Evolutionary conservation across 257 asterid genomes (phyloP).

Genomic region (Solanum etuberosum): DNA sequence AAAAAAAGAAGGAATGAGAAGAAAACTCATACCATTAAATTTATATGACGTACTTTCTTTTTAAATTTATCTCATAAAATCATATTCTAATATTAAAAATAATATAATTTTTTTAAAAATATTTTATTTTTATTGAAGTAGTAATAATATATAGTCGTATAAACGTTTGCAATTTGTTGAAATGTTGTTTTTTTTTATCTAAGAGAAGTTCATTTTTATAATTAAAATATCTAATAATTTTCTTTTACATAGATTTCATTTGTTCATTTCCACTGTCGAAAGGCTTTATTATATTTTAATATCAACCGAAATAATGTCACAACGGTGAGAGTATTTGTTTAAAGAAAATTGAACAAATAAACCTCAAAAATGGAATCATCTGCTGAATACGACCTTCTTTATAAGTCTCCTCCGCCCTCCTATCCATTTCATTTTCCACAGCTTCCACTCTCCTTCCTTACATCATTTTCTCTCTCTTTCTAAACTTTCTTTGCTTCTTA

Average conservation of each 20-base stretch:
- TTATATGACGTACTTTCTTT: neutral
- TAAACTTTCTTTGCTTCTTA: neutral
- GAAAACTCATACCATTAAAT: neutral
- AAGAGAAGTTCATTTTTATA: too few species aligned
- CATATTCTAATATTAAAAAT: neutral
- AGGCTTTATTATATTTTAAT: neutral
- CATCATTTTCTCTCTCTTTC: neutral
- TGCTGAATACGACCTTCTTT: conserved; percentile 4
- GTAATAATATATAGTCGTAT: too few species aligned
- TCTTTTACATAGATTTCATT: too few species aligned
- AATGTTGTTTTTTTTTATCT: too few species aligned
- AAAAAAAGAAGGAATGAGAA: neutral
- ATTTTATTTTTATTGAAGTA: neutral
- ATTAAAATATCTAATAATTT: too few species aligned
- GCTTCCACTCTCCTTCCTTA: neutral
- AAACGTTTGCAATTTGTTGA: neutral
- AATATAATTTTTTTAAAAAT: neutral
- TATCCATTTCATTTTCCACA: conserved; percentile 2
- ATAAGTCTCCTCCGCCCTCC: neutral
- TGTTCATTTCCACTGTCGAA: too few species aligned
- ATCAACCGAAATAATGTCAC: neutral
- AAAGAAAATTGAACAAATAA: neutral
- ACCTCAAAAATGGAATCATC: neutral
- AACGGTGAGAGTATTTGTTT: neutral
- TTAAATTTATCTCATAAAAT: neutral